Percentiles rank a stretch among this genome's conserved stretches.
Conservation (phyloP, 75 land plant genomes). For the Ceratopteris richardii region DNA sequence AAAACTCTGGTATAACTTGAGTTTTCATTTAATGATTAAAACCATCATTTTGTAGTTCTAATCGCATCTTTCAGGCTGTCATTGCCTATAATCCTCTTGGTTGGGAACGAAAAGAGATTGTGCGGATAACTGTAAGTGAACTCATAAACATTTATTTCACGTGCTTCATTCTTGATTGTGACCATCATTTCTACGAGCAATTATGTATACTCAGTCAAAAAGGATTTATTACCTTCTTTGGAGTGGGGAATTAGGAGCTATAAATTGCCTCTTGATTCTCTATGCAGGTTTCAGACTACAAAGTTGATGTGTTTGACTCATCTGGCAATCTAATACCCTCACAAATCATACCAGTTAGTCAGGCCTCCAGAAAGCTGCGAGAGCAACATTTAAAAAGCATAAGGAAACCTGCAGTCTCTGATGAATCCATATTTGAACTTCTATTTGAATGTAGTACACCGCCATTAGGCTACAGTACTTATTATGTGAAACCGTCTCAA, state of each 20-base stretch:
- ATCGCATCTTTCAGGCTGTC: constrained; percentile 16
- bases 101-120: constrained; percentile 24
- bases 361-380: constrained; percentile 27
- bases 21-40: neutral
- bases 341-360: constrained; percentile 56
- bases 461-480: constrained; percentile 66
- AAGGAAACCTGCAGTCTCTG: constrained; percentile 23
- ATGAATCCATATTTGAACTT: constrained; percentile 43
- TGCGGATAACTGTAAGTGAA: constrained; percentile 27
- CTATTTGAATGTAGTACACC: constrained; percentile 59
- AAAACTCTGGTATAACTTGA: constrained; percentile 52
- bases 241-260: no score
- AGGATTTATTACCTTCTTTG: no score
- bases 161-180: neutral
- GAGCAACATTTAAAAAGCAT: constrained; percentile 43
- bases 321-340: constrained; percentile 62
- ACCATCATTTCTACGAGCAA: no score
- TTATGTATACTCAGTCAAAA: no score
- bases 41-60: neutral
- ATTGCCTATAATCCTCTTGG: constrained; percentile 37
- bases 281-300: constrained; percentile 20
- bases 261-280: no score
- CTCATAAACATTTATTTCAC: neutral
- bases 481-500: constrained; percentile 9
- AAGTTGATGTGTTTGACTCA: constrained; percentile 48